A percentile compares a stretch with the other conserved stretches of the same genome.
phyloP scores from a whole-genome alignment of 1,139 yeast genomes.

The Lodderomyces elongisporus region DNA sequence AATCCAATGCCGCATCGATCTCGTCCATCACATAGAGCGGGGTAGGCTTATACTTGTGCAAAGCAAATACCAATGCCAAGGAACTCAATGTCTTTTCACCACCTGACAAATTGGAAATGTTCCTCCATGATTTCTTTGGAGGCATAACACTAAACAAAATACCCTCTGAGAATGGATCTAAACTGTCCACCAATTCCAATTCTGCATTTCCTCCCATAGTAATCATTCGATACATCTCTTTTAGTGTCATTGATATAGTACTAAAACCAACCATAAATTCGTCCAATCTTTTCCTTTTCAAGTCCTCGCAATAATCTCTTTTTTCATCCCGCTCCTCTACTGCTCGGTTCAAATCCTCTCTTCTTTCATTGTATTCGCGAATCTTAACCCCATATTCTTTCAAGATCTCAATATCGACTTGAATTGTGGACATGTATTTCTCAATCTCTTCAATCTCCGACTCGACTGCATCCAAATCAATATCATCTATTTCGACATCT shows the following conservation, averaged over 20 bases:
- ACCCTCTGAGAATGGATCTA: conserved; percentile 98
- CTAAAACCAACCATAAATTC: conserved; percentile 95
- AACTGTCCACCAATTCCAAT: conserved; percentile 86
- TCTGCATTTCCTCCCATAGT: conserved; percentile 99
- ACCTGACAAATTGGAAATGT: conserved; percentile 90
- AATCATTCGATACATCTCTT: conserved; percentile 97
- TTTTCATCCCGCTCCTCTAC: conserved; percentile 63
- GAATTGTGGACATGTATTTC: conserved; percentile 50
- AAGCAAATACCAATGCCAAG: conserved; percentile 90
- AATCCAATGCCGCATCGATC: conserved; percentile 97
- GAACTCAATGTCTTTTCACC: conserved; percentile 97
- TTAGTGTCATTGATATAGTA: conserved; percentile 78
- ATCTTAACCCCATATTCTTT: conserved; percentile 71
- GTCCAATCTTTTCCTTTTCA: conserved; percentile 69
- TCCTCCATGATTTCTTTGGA: conserved; percentile 96
- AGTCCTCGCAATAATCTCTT: conserved; percentile 59
- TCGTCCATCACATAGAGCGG: conserved; percentile 99
- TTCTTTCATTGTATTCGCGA: conserved; percentile 58
- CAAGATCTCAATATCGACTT: conserved; percentile 69
- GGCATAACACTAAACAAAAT: conserved; percentile 98
- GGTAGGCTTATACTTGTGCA: conserved; percentile 94
- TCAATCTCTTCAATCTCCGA: conserved; percentile 54
- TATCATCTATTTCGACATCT: conserved; percentile 47
- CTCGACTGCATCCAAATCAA: conserved; percentile 50
- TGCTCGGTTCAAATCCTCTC: conserved; percentile 62